Base-by-base conservation (phyloP, 768 basidiomycete species). In the Mycena alexandri region DNA sequence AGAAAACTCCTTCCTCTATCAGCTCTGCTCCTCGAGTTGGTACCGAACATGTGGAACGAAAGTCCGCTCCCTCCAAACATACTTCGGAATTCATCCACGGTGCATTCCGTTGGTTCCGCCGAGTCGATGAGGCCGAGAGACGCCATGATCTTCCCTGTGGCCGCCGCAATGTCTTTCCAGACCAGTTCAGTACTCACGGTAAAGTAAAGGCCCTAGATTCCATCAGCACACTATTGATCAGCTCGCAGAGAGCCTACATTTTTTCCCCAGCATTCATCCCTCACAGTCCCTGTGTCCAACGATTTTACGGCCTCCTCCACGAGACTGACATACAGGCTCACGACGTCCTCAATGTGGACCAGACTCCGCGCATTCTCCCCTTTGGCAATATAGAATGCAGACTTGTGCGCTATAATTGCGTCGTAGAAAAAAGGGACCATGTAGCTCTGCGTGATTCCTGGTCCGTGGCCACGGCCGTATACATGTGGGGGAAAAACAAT, bases 401-500 rank as follows among this genome's bases (percentile, higher is more conserved):
- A 44, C 47, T 61, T 56, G 34, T 29, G 11, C n/a, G 21, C 46
- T 29, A 61, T 14, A n/a, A 67, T 56, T 12, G 53, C 19, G 25
- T 61, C 60, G 54, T 61, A 67, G 47, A 57, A 43, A 41, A 57
- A 56, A 12, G 65, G 65, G 12, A 67, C 59, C 44, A 61, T 36
- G 54, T 56, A 61, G 60, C 59, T 61, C 36, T 67, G 60, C 25
- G 60, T 67, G 41, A 56, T 25, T n/a, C 54, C 60, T 5, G 65
- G 65, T 1, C 65, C 65, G 29, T 50, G 46, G 16, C 65, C 65
- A 29, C 50, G 55, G 19, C 65, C 65, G 36, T 67, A 67, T 19
- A 67, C 61, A 21, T 67, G 59, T 1, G 65, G 65, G 46, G 65
- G 65, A 25, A 59, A 67, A 25, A 67, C 61, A 10, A 67, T 61